Evolutionary conservation across 2,329 filamentous ascomycete species (phyloP).

Genomic region (Aspergillus caelatus): DNA sequence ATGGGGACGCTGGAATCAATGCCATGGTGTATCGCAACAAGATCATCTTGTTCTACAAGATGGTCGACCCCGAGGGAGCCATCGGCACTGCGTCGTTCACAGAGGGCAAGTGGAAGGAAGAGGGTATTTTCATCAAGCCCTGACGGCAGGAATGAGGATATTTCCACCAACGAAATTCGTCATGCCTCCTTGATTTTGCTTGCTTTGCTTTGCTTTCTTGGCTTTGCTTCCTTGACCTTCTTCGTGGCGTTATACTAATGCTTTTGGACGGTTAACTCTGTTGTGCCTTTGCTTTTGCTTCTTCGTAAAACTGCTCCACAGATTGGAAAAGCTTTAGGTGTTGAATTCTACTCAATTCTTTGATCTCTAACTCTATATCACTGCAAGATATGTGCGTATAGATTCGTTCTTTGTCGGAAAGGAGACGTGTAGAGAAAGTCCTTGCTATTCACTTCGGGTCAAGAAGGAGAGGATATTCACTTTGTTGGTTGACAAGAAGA

Average conservation of each 20-base stretch:
- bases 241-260: neutral
- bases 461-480: no score
- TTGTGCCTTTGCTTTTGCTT: neutral
- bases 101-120: neutral
- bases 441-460: no score
- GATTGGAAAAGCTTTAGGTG: neutral
- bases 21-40: neutral
- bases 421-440: neutral
- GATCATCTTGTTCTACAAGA: constrained; percentile 3
- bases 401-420: neutral
- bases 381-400: neutral
- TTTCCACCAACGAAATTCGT: neutral
- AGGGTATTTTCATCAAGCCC: neutral
- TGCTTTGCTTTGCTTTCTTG: neutral
- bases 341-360: neutral
- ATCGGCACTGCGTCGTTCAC: neutral
- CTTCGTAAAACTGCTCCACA: neutral
- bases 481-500: no score
- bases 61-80: neutral
- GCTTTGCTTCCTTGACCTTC: neutral
- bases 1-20: neutral
- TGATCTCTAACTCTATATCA: neutral
- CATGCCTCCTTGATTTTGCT: neutral
- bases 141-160: no score
- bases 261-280: neutral